phyloP scores from a whole-genome alignment of 2,329 filamentous ascomycete genomes.

The Aureobasidium sp. region DNA sequence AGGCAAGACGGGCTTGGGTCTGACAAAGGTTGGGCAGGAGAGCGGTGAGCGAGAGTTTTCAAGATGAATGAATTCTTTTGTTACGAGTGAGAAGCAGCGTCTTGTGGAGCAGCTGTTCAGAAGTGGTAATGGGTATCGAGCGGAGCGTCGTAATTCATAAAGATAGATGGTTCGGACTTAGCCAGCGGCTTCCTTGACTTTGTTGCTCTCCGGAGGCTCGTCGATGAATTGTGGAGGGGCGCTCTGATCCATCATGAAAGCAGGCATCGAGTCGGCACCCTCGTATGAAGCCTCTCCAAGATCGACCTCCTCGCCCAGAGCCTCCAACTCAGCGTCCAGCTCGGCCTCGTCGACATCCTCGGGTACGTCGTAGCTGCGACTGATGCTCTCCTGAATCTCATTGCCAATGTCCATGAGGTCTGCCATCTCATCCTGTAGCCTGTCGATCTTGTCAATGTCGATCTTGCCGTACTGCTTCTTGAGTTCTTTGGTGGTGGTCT shows the following conservation, averaged over 20 bases:
- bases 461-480: conserved; percentile 95
- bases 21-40: not conserved
- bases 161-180: not conserved
- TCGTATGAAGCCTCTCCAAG: conserved; percentile 61
- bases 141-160: conserved; percentile 10
- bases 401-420: conserved; percentile 96
- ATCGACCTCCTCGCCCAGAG: conserved; percentile 88
- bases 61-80: not conserved
- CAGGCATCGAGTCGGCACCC: conserved; percentile 52
- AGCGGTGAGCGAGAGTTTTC: not conserved
- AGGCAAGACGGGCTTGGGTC: not conserved
- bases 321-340: conserved; percentile 92
- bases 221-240: conserved; percentile 84
- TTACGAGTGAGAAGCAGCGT: not conserved
- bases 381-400: conserved; percentile 93
- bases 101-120: not conserved
- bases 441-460: conserved; percentile 94
- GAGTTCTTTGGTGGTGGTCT: conserved; percentile 89
- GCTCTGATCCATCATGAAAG: conserved; percentile 78
- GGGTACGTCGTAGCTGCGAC: conserved; percentile 84
- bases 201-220: conserved; percentile 69
- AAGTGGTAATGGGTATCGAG: conserved; percentile 6
- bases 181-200: conserved; percentile 73
- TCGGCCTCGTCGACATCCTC: conserved; percentile 97
- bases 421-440: conserved; percentile 97